Evolutionary conservation across 805 yeast genomes (phyloP), one percentile per base, ranked within the genome.

Genomic region (Candida ovalis): DNA sequence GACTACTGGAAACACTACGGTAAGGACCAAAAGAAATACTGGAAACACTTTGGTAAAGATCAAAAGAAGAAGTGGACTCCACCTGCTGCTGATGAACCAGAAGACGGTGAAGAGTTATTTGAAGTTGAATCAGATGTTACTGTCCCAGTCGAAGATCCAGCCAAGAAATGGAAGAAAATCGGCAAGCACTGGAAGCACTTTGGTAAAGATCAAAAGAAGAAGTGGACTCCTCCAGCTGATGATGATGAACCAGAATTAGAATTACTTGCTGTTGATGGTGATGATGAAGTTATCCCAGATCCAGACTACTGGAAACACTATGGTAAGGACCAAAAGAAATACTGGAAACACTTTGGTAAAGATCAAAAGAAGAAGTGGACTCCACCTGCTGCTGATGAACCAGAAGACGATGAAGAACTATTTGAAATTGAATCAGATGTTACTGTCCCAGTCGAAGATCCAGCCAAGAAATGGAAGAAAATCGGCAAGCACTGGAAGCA

Each of bases 181-280:
- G 41, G 41, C 23, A 35, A 39, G 19, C 41, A 39, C 28, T 39
- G 41, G 41, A 39, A 39, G 21, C 28, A 39, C 19, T 22, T 39
- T 24, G 41, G 41, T 37, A 37, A 37, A 12, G 35, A 30, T 17
- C 35, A 30, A 30, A 30, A 39, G 41, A 39, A 39, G 41, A 39
- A 39, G 19, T 39, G 41, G 41, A 24, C 41, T 39, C 40, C 40
- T n/a, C 13, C 18, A 35, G 9, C 9, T 35, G 38, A 35, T n/a
- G 71, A 69, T 12, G 74, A 73, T 28, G 70, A 65, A 3, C 78
- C 64, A 18, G 75, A 64, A 50, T 71, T 73, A 51, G 69, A 70
- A 30, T 30, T 15, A 15, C 15, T 7, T 30, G 35, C 35, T 12
- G 35, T 30, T 30, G 35, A 30, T 12, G 35, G 35, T 15, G 35